Evolutionary conservation across 164 flowering plant species (phyloP), one percentile per base, ranked within the genome.

Genomic region (Vitis rotundifolia): DNA sequence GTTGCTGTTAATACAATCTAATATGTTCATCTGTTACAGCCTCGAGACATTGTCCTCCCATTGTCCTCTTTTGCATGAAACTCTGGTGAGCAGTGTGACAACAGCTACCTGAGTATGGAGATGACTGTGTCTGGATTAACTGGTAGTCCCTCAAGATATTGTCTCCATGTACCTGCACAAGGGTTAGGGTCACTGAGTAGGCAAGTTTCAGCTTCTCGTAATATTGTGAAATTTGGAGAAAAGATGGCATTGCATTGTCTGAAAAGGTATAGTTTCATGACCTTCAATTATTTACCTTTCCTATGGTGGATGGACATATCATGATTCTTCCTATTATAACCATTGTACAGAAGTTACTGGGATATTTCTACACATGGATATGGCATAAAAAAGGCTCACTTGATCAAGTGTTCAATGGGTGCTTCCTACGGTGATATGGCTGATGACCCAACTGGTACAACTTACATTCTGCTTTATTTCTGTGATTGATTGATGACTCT

Each of bases 391-490:
- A 63, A 72, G 60, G 57, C 59, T 31, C 69, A 61, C 58, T 63
- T 65, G 68, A 68, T 85, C 68, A 82, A 63, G 70, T 84, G 89
- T 81, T 88, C 97, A 15, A 87, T 86, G 88, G 94, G 81, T 74
- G 91, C 98, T 75, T 88, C 97, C 10, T 87, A 70, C 75, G 93
- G 92, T 73, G 92, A 86, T 79, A 67, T 80, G 68, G 49, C 85
- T 13, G 79, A 80, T 77, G 87, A 83, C 59, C 73, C 86, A 66
- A 57, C 74, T 68, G 97, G 92, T 89, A 81, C 77, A 49, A 59
- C 18, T 65, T 28, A 47, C 16, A 3, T n/a, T 54, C 44, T 57
- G 28, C 18, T n/a, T 19, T 13, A 31, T n/a, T 13, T 5, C 55
- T 63, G 54, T 3, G 1, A 18, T 69, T 74, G 37, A 31, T 59